Percentiles rank a stretch among this genome's conserved stretches.
Evolutionary conservation across 495 filamentous ascomycete genomes (phyloP).

Genomic region (Lophiotrema nucula): DNA sequence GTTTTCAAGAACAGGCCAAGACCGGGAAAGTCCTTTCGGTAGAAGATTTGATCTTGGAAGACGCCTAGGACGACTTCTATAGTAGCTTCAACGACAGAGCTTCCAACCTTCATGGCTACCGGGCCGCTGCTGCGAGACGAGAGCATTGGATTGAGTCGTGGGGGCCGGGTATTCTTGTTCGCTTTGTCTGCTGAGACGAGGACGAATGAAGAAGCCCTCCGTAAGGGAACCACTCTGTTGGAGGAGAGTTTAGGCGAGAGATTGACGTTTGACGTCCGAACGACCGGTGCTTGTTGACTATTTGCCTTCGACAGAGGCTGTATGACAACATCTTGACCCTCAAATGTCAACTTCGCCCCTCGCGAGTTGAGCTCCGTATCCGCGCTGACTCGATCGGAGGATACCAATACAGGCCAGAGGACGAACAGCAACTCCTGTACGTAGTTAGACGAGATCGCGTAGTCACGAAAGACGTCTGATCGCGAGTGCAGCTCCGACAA

Average conservation of each 20-base stretch:
- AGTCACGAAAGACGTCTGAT: conserved; percentile 75
- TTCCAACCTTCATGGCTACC: conserved; percentile 54
- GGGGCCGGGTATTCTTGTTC: conserved; percentile 42
- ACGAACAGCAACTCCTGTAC: conserved; percentile 71
- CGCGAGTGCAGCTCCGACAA: conserved; percentile 71
- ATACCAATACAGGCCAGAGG: conserved; percentile 82
- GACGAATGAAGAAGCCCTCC: conserved; percentile 84
- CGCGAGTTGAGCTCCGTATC: conserved; percentile 79
- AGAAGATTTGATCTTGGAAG: conserved; percentile 77
- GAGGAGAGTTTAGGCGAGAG: conserved; percentile 47
- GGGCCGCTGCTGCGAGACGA: conserved; percentile 54
- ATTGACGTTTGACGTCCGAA: conserved; percentile 67
- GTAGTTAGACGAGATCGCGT: conserved; percentile 73
- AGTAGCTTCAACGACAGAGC: conserved; percentile 70
- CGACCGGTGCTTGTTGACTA: conserved; percentile 55
- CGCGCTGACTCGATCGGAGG: conserved; percentile 74
- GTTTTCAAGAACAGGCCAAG: conserved; percentile 86
- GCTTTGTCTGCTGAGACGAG: conserved; percentile 73
- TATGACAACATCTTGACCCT: conserved; percentile 79
- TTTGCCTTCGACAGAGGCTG: conserved; percentile 64
- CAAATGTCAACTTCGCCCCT: conserved; percentile 75
- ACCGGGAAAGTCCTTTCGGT: conserved; percentile 84
- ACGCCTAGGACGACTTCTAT: conserved; percentile 72
- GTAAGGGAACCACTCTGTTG: conserved; percentile 57
- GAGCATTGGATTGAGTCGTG: conserved; percentile 60